These are phyloP conservation scores for Trichoderma asperellum DNA, from an alignment of 2,329 filamentous ascomycete genomes.

Conservation along the genomic window DNA sequence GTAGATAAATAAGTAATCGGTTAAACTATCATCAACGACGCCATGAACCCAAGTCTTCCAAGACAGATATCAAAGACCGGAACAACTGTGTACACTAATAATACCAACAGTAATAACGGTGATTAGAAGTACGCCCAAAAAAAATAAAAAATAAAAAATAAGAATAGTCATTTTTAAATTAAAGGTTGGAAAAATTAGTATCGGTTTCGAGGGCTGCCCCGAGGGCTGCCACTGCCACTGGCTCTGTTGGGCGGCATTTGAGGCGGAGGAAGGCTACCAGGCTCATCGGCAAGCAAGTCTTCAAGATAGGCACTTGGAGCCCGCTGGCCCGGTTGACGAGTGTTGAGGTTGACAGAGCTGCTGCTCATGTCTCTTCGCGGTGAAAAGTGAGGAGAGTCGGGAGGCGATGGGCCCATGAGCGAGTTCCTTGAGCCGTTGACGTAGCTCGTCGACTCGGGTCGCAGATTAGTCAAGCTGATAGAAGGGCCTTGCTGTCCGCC, in stretches of 20 bases:
- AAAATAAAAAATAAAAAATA: neutral
- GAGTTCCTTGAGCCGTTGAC: slow-evolving; percentile 47
- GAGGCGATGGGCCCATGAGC: slow-evolving; percentile 57
- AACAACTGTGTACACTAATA: neutral
- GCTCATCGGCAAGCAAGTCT: slow-evolving; percentile 81
- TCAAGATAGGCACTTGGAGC: slow-evolving; percentile 90
- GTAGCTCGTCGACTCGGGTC: slow-evolving; percentile 61
- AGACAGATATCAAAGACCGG: neutral
- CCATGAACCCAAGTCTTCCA: slow-evolving; percentile 9
- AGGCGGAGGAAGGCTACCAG: slow-evolving; percentile 53
- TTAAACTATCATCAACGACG: slow-evolving; percentile 19
- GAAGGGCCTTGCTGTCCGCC: slow-evolving; percentile 54
- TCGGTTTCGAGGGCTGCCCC: slow-evolving; percentile 36
- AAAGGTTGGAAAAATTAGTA: slow-evolving; percentile 32
- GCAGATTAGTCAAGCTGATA: slow-evolving; percentile 65
- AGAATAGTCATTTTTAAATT: neutral
- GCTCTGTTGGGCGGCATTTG: slow-evolving; percentile 40
- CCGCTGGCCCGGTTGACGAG: slow-evolving; percentile 63
- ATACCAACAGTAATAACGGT: neutral
- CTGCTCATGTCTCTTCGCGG: slow-evolving; percentile 58
- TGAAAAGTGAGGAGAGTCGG: slow-evolving; percentile 64
- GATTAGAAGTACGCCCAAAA: neutral
- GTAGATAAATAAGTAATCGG: slow-evolving; percentile 1
- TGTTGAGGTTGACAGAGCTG: slow-evolving; percentile 68
- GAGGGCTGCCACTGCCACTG: slow-evolving; percentile 32